Base-by-base conservation (phyloP, 177 flowering plant species). In the Telopea speciosissima region DNA sequence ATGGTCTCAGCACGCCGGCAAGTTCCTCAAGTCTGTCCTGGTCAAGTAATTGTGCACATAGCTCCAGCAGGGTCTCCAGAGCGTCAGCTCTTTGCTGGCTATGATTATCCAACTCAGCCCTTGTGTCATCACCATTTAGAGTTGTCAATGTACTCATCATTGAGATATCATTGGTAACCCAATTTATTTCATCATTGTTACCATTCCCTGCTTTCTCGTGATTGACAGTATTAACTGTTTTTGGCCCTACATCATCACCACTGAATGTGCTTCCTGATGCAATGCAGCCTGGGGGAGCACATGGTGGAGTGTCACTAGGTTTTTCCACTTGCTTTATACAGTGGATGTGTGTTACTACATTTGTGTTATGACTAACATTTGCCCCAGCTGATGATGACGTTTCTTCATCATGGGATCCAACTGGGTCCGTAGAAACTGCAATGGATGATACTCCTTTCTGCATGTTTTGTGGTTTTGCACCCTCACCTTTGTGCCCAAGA, bases 71-170 rank as follows among this genome's bases (percentile, higher is more conserved):
- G 61, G 92, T 87, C 77, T 94, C 97, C 16, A 94, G 75, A 33
- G 97, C 97, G 79, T 88, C 89, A 11, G 97, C 95, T 72, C 97
- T 88, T 75, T 87, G 88, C 69, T 80, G 91, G 61, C 80, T 75
- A 1, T 81, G 85, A 63, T 74, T 77, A 58, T 85, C 87, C 78
- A 81, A 68, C 1, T 79, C 83, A 0, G 58, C 67, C 73, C 69
- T 81, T 44, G 22, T 54, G 58, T 81, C 87, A 40, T 79, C 86
- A 22, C 74, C 70, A 62, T 66, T 68, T 12, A 74, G 26, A 1
- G 76, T 78, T 61, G 83, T 73, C n/a, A 82, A 69, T 60, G 77
- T 76, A 62, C 75, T 86, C 62, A 25, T 42, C 45, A 71, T 56
- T 60, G 79, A 68, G 14, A 42, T 70, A 3, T 70, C 73, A 59